These are phyloP conservation scores for Zalaria obscura DNA, from an alignment of 2,329 filamentous ascomycete genomes.

Conservation along the genomic window DNA sequence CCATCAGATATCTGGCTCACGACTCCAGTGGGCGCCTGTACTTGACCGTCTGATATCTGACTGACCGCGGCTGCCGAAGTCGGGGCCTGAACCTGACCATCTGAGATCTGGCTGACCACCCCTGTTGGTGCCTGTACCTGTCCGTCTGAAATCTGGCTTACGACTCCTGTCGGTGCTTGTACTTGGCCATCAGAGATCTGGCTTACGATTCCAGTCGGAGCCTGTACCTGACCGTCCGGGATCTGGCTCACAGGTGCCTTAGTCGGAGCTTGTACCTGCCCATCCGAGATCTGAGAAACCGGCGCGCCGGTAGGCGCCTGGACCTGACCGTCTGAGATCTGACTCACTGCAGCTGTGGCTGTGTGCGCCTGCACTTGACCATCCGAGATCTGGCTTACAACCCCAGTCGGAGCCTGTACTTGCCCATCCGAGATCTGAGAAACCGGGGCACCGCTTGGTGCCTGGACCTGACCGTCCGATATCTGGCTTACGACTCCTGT, in stretches of 20 bases:
- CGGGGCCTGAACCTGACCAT: no score
- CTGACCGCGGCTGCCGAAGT: no score
- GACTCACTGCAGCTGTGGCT: slow-evolving; percentile 8
- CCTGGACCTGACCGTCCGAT: slow-evolving; percentile 32
- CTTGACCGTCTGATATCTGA: no score
- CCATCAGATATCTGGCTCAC: no score
- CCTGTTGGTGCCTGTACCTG: no score
- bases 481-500: slow-evolving; percentile 20
- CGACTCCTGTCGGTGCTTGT: slow-evolving; percentile 1
- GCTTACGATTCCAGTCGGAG: slow-evolving; percentile 5
- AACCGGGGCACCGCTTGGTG: slow-evolving; percentile 1
- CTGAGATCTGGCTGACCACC: no score
- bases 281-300: slow-evolving; percentile 11
- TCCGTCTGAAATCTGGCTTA: no score
- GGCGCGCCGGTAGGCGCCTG: slow-evolving; percentile 9
- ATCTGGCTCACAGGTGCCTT: slow-evolving; percentile 10
- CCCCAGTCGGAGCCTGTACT: slow-evolving; percentile 15
- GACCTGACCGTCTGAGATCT: slow-evolving; percentile 18
- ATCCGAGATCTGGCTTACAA: slow-evolving; percentile 15
- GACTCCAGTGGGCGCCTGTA: no score
- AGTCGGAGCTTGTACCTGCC: slow-evolving; percentile 1
- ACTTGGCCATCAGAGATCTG: slow-evolving; percentile 11
- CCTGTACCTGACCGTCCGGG: slow-evolving; percentile 10
- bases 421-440: slow-evolving; percentile 35
- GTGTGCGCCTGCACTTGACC: slow-evolving; percentile 8